Evolutionary conservation across 371 early-diverging fungal genomes (phyloP), one percentile per base, ranked within the genome.

Genomic region (Cokeromyces recurvatus): DNA sequence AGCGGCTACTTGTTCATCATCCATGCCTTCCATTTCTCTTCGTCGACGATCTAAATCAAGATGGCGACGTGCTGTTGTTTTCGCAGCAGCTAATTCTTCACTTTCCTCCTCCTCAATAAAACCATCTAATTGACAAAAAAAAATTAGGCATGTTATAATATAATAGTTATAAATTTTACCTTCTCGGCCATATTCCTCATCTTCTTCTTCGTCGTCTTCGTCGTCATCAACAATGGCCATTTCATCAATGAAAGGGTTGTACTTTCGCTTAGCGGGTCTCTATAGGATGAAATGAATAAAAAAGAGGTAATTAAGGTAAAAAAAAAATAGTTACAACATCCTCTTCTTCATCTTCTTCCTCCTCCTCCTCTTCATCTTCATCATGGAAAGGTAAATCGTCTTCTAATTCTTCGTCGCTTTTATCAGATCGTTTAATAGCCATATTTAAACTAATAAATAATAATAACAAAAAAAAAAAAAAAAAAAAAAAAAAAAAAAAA

Each of bases 1-100:
- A 7, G 81, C 87, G 32, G 93, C 95, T 2, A 91, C 74, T 37
- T 78, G 89, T 27, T 94, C 94, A 22, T 91, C 89, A 63, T 91
- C 88, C 65, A 87, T 74, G 38, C 85, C 87, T 43, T 86, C 83
- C 45, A 78, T 71, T 48, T 79, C 74, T 35, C 75, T 65, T 46
- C 84, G 67, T 63, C 81, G 59, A 38, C 83, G 73, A 63, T 90
- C 87, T 42, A 90, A 60, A 59, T 90, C 79, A 51, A 82, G 57
- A 60, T 84, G 59, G 39, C 70, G 59, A 57, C 79, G 62, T 58
- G 74, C 51, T 24, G 64, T 60, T 22, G 59, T 62, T 37, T 78
- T 78, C 0, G 78, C 81, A n/a, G 79, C 68, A 5, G 84, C 79
- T 38, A 84, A 86, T 12, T 85, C 84, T 16, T 32, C 52, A 35